These are phyloP conservation scores for Fusarium nurragi DNA, from an alignment of 2,329 filamentous ascomycete species.

Conservation along the genomic window DNA sequence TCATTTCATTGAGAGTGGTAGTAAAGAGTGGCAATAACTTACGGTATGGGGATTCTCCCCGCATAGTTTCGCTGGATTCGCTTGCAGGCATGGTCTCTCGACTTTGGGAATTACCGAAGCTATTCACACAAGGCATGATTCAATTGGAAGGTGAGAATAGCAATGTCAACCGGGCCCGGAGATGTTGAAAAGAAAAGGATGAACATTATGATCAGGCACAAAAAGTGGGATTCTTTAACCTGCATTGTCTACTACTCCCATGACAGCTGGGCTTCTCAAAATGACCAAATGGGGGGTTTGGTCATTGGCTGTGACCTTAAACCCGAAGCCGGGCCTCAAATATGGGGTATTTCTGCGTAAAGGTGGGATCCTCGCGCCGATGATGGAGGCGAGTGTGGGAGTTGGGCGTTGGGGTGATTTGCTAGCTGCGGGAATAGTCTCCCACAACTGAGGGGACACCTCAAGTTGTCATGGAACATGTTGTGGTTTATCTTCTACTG, in stretches of 20 bases:
- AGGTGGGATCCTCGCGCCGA: conserved; percentile 31
- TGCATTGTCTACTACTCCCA: conserved; percentile 28
- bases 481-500: conserved; percentile 21
- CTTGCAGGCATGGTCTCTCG: conserved; percentile 37
- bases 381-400: conserved; percentile 24
- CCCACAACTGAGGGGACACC: conserved; percentile 1
- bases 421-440: conserved; percentile 18
- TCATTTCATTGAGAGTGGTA: neutral
- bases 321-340: conserved; percentile 42
- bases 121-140: conserved; percentile 30
- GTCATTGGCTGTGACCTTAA: conserved; percentile 16
- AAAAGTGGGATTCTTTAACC: conserved; percentile 18
- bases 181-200: conserved; percentile 11
- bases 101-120: conserved; percentile 10
- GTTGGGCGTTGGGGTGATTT: too few relatives aligned
- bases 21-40: conserved; percentile 25
- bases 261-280: conserved; percentile 22
- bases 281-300: conserved; percentile 11
- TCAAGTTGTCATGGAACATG: conserved; percentile 9
- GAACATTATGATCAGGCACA: conserved; percentile 5
- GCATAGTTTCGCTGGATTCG: conserved; percentile 44
- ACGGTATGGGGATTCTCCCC: conserved; percentile 42
- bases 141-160: neutral
- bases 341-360: conserved; percentile 24
- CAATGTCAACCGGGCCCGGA: neutral